phyloP scores from a whole-genome alignment of 1,284 basidiomycete genomes.

The Pisolithus thermaeus region DNA sequence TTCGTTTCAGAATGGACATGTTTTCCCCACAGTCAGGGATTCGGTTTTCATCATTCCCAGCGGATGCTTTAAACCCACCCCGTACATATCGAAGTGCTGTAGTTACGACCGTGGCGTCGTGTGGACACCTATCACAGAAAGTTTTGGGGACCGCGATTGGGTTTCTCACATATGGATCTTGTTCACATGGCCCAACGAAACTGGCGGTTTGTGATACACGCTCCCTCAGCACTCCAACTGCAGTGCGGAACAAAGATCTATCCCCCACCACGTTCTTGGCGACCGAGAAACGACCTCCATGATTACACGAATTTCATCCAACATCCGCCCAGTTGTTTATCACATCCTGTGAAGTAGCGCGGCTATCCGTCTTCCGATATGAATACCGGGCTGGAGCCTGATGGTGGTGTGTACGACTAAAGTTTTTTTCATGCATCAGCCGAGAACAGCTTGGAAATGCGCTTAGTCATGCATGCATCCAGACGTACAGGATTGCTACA shows the following conservation, averaged over 20 bases:
- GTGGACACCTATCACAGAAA: no score
- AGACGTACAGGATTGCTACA: conserved; percentile 16
- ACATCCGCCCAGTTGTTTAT: background rate
- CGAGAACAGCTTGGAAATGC: background rate
- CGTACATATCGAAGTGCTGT: no score
- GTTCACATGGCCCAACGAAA: background rate
- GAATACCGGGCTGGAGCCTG: background rate
- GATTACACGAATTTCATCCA: background rate
- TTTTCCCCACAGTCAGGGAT: background rate
- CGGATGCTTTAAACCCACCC: background rate
- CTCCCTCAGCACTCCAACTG: background rate
- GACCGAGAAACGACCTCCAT: background rate
- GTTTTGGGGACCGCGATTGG: no score
- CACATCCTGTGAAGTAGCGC: background rate
- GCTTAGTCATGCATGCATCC: background rate
- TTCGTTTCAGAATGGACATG: background rate
- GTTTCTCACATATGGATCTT: background rate
- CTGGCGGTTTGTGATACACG: background rate
- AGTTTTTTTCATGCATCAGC: background rate
- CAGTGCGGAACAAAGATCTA: background rate
- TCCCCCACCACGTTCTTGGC: background rate
- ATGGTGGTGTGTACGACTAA: background rate
- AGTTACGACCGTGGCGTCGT: no score
- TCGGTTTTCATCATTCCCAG: background rate
- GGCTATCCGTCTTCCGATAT: background rate